phyloP scores from a whole-genome alignment of 2,329 filamentous ascomycete genomes.

The Triangularia setosa region DNA sequence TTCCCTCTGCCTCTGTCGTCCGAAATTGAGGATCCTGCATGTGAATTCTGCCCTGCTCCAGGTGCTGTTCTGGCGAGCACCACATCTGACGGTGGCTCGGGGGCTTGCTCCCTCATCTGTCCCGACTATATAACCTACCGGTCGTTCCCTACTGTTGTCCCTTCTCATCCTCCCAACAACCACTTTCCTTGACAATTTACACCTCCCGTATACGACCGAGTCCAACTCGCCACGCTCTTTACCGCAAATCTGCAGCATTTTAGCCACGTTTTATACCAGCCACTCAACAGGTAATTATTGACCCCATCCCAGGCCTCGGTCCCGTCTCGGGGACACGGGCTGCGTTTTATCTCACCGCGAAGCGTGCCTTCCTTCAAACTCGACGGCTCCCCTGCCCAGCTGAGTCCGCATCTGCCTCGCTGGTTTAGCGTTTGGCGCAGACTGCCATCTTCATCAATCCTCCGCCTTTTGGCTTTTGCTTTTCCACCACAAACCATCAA shows the following conservation, averaged over 20 bases:
- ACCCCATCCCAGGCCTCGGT: neutral
- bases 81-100: neutral
- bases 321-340: neutral
- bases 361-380: neutral
- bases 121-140: neutral
- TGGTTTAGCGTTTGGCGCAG: neutral
- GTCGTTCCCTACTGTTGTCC: neutral
- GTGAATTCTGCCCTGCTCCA: neutral
- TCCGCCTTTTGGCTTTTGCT: neutral
- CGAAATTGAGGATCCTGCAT: neutral
- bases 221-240: neutral
- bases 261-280: neutral
- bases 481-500: neutral
- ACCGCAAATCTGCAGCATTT: neutral
- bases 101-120: neutral
- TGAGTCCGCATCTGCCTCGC: neutral
- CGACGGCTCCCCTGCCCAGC: neutral
- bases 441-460: neutral
- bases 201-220: neutral
- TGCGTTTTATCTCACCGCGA: neutral
- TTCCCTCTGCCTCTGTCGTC: neutral
- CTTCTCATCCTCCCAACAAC: neutral
- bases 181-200: neutral
- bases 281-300: neutral
- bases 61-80: neutral